Conservation (phyloP, 768 basidiomycete species). For the Russula brevipes region DNA sequence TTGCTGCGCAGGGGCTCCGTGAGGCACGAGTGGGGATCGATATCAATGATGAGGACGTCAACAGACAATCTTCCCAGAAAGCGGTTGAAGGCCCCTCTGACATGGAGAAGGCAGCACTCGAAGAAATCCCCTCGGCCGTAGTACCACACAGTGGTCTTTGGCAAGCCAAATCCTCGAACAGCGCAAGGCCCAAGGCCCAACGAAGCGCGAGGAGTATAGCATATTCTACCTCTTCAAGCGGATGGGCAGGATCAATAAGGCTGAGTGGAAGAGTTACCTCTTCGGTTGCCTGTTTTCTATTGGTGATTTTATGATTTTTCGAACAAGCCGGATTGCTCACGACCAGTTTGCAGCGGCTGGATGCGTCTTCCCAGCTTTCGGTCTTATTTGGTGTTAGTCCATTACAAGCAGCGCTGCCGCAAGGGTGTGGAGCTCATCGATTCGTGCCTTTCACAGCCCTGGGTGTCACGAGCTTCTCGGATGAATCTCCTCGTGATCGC, state of each 20-base stretch:
- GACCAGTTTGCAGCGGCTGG: constrained; percentile 37
- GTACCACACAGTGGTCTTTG: constrained; percentile 50
- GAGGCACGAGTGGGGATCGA: constrained; percentile 35
- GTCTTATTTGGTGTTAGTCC: constrained; percentile 52
- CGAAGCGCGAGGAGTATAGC: constrained; percentile 35
- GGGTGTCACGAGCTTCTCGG: constrained; percentile 51
- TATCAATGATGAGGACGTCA: constrained; percentile 18
- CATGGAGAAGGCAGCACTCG: constrained; percentile 47
- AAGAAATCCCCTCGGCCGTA: constrained; percentile 55
- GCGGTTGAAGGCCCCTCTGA: constrained; percentile 25
- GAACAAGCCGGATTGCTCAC: background rate
- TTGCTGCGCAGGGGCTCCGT: constrained; percentile 69
- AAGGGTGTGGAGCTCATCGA: background rate
- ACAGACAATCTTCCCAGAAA: background rate
- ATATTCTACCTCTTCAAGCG: constrained; percentile 60
- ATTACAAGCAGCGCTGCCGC: background rate
- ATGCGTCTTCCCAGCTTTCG: constrained; percentile 65
- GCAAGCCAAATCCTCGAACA: constrained; percentile 59
- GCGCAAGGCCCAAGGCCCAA: constrained; percentile 28
- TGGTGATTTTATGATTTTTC: background rate
- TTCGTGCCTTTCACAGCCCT: constrained; percentile 35
- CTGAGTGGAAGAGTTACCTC: constrained; percentile 52
- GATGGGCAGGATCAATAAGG: constrained; percentile 58
- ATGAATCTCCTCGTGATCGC: constrained; percentile 34
- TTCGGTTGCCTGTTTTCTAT: constrained; percentile 48